Percentiles rank a stretch among this genome's conserved stretches.
Evolutionary conservation across 2,329 filamentous ascomycete species (phyloP).

Genomic region (Penicillium sp.): DNA sequence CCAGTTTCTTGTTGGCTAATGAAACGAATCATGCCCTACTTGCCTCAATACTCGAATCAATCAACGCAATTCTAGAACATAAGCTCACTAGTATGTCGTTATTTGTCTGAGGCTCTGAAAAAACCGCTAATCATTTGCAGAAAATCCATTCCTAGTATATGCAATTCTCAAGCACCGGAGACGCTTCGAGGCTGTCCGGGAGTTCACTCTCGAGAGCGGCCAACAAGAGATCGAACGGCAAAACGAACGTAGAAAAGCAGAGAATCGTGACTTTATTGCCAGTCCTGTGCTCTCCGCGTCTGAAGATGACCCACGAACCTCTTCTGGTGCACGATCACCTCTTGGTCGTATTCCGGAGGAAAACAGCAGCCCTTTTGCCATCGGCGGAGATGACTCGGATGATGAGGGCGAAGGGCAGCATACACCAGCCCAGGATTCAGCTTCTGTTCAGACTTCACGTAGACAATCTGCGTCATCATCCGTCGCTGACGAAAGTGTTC

Average conservation of each 20-base stretch:
- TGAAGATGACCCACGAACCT: conserved; percentile 44
- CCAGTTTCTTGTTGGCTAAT: conserved; percentile 88
- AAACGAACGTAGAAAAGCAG: conserved; percentile 71
- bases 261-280: conserved; percentile 42
- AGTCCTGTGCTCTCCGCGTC: conserved; percentile 45
- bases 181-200: conserved; percentile 80
- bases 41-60: conserved; percentile 80
- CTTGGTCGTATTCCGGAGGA: conserved; percentile 76
- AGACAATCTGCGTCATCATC: conserved; percentile 72
- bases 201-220: conserved; percentile 89
- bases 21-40: conserved; percentile 87
- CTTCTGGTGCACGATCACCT: conserved; percentile 60
- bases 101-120: background rate
- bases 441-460: conserved; percentile 59
- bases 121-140: conserved; percentile 49
- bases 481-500: conserved; percentile 76
- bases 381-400: conserved; percentile 77
- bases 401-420: conserved; percentile 64
- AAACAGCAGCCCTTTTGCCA: conserved; percentile 79
- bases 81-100: conserved; percentile 71
- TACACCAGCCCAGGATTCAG: conserved; percentile 63
- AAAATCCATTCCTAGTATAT: conserved; percentile 81
- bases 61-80: conserved; percentile 89
- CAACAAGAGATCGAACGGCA: conserved; percentile 88
- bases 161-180: conserved; percentile 79